Percentiles rank a stretch among this genome's conserved stretches.
Conservation (phyloP, 2,329 filamentous ascomycete genomes). For the Sarocladium strictum region DNA sequence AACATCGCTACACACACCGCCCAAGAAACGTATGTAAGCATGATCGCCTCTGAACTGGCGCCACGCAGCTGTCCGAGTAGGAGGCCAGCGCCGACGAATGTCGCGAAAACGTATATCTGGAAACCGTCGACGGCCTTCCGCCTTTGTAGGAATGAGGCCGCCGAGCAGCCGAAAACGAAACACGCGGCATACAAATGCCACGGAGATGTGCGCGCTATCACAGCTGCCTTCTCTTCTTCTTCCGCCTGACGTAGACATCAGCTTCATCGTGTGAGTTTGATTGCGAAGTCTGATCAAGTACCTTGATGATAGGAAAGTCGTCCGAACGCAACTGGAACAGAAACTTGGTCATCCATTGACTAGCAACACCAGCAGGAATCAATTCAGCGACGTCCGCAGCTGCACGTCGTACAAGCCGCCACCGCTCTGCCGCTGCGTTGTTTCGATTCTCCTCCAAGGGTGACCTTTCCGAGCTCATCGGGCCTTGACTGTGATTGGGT, state of each 20-base stretch:
- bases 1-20: conserved; percentile 9
- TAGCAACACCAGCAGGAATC: background rate
- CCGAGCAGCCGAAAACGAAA: background rate
- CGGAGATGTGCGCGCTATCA: background rate
- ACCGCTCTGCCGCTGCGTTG: background rate
- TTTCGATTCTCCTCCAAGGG: background rate
- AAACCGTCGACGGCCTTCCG: conserved; percentile 1
- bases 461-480: background rate
- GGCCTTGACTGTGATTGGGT: background rate
- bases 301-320: background rate
- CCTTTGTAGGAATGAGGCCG: conserved; percentile 2
- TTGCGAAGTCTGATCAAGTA: background rate
- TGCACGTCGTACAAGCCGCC: background rate
- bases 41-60: conserved; percentile 1
- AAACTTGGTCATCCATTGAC: conserved; percentile 4
- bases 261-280: background rate
- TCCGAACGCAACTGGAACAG: background rate
- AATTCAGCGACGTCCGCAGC: background rate
- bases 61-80: conserved; percentile 1
- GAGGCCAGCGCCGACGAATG: conserved; percentile 1
- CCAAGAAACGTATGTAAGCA: conserved; percentile 8
- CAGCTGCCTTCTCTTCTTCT: background rate
- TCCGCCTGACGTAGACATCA: background rate
- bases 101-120: conserved; percentile 7
- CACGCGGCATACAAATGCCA: conserved; percentile 3